These are phyloP conservation scores for Pestalotiopsis fici DNA, from an alignment of 2,329 filamentous ascomycete genomes.

Conservation along the genomic window DNA sequence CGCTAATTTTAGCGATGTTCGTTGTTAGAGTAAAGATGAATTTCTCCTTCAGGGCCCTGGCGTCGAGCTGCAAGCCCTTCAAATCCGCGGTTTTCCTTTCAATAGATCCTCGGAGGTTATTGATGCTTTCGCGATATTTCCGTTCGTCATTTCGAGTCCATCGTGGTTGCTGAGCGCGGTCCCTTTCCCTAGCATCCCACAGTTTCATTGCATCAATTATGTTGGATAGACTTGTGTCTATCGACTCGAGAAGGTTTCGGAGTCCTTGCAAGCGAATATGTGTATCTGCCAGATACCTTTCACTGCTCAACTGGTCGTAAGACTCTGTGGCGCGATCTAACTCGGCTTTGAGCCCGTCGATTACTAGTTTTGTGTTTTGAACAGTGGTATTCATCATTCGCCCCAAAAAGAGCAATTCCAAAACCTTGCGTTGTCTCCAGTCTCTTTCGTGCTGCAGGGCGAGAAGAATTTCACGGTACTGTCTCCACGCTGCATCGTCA, in stretches of 20 bases:
- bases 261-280: slow-evolving; percentile 16
- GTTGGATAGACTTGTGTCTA: slow-evolving; percentile 20
- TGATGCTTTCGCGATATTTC: slow-evolving; percentile 24
- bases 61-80: neutral
- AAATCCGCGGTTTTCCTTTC: slow-evolving; percentile 8
- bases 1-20: slow-evolving; percentile 9
- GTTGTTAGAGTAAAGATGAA: neutral
- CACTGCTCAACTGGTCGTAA: slow-evolving; percentile 3
- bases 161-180: slow-evolving; percentile 25
- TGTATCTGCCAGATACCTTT: slow-evolving; percentile 7
- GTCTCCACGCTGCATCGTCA: no score
- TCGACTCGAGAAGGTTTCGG: slow-evolving; percentile 17
- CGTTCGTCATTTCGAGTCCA: slow-evolving; percentile 33
- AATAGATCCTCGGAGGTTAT: slow-evolving; percentile 2
- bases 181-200: slow-evolving; percentile 26
- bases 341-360: neutral
- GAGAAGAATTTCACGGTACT: no score
- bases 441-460: neutral
- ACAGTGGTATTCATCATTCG: slow-evolving; percentile 8
- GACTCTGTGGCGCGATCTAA: neutral
- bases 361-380: slow-evolving; percentile 6
- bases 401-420: slow-evolving; percentile 27
- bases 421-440: slow-evolving; percentile 28
- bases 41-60: slow-evolving; percentile 3
- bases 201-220: slow-evolving; percentile 18